phyloP scores from a whole-genome alignment of 2,329 filamentous ascomycete species.

The Stenocarpella maydis region DNA sequence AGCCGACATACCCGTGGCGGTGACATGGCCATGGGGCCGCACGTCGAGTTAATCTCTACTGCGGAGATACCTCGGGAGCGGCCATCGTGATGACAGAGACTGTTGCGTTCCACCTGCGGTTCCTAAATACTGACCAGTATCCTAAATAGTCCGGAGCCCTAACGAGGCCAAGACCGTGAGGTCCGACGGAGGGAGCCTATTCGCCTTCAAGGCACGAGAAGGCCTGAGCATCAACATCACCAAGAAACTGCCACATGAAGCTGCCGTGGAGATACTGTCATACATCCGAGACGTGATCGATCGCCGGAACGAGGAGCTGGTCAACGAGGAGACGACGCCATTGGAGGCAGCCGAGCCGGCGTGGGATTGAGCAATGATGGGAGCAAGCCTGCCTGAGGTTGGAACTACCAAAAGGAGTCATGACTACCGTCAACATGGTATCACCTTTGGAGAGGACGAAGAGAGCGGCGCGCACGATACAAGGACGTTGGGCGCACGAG shows the following conservation, averaged over 20 bases:
- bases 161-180: conserved; percentile 34
- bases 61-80: neutral
- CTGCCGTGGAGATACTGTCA: conserved; percentile 42
- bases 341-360: conserved; percentile 32
- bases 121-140: conserved; percentile 8
- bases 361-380: conserved; percentile 20
- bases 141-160: conserved; percentile 32
- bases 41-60: neutral
- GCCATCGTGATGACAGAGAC: neutral
- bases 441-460: neutral
- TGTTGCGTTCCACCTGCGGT: neutral
- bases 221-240: conserved; percentile 41
- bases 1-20: neutral
- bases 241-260: conserved; percentile 37
- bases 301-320: conserved; percentile 36
- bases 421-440: neutral
- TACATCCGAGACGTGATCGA: conserved; percentile 39
- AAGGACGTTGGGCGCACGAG: neutral
- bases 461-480: neutral
- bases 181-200: conserved; percentile 34
- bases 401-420: neutral
- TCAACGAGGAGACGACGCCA: conserved; percentile 34
- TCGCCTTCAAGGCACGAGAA: conserved; percentile 27
- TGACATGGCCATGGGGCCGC: neutral
- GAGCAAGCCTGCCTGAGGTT: neutral